Evolutionary conservation across 192 early-diverging fungal species (phyloP).

Genomic region (Paraglomus brasilianum): DNA sequence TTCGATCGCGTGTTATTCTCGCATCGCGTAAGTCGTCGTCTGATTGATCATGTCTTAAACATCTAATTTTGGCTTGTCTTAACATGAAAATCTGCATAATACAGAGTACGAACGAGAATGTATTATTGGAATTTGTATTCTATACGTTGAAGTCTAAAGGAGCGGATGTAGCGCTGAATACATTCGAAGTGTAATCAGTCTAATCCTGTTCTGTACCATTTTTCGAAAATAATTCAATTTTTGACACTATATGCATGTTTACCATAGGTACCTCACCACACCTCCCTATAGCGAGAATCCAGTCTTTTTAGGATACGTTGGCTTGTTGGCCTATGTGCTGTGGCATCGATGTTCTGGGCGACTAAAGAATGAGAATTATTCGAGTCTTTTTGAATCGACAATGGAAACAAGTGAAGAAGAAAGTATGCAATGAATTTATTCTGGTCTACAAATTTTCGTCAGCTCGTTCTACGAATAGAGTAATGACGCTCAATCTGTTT

Average conservation of each 20-base stretch:
- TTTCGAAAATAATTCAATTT: neutral
- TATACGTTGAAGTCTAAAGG: conserved; percentile 5
- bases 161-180: conserved; percentile 5
- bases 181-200: conserved; percentile 18
- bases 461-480: too few species aligned
- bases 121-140: conserved; percentile 19
- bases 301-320: conserved; percentile 15
- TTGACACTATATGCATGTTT: neutral
- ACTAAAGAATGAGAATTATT: too few species aligned
- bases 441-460: too few species aligned
- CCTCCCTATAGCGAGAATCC: conserved; percentile 14
- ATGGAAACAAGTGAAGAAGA: too few species aligned
- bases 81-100: neutral
- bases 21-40: neutral
- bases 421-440: too few species aligned
- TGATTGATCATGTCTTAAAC: neutral
- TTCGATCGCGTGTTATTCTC: conserved; percentile 12
- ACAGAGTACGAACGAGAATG: neutral
- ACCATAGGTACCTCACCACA: conserved; percentile 4
- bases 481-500: too few species aligned
- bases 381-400: too few species aligned
- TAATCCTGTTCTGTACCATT: neutral
- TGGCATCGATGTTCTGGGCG: neutral
- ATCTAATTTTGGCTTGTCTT: neutral
- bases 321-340: conserved; percentile 8